phyloP scores from a whole-genome alignment of 495 filamentous ascomycete species.

The Tuber brumale region DNA sequence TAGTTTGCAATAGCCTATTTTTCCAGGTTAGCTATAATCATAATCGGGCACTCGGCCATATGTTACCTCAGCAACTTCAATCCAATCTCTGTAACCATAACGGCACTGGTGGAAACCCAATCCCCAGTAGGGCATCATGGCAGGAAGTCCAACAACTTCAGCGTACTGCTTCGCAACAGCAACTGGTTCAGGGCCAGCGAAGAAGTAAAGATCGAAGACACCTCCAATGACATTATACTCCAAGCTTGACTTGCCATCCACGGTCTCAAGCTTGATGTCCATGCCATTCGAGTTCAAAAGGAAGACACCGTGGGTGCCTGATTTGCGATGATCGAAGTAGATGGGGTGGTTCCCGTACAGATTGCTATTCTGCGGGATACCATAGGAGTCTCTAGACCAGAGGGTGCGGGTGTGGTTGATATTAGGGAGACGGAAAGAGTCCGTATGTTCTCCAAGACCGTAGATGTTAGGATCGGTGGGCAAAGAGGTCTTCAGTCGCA shows the following conservation, averaged over 20 bases:
- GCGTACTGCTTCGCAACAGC: conserved; percentile 70
- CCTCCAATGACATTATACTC: conserved; percentile 82
- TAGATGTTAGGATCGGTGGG: conserved; percentile 65
- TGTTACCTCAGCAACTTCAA: conserved; percentile 59
- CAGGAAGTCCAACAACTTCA: conserved; percentile 59
- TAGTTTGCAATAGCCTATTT: conserved; percentile 65
- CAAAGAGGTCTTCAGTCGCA: conserved; percentile 62
- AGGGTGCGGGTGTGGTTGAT: conserved; percentile 71
- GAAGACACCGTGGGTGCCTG: conserved; percentile 75
- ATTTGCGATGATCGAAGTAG: conserved; percentile 69
- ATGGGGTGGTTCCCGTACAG: conserved; percentile 78
- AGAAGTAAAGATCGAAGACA: conserved; percentile 77
- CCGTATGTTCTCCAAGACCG: conserved; percentile 73
- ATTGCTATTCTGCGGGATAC: conserved; percentile 61
- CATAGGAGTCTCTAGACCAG: conserved; percentile 71
- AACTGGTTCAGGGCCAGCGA: conserved; percentile 64
- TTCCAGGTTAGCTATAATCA: background rate
- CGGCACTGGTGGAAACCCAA: conserved; percentile 80
- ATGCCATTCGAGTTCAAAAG: conserved; percentile 78
- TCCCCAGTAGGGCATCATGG: conserved; percentile 81
- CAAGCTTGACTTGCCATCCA: conserved; percentile 60
- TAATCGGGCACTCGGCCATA: background rate
- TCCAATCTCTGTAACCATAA: conserved; percentile 73
- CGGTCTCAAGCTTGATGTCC: conserved; percentile 74
- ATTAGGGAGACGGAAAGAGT: conserved; percentile 63